These are phyloP conservation scores for Fusarium metavorans DNA, from an alignment of 2,329 filamentous ascomycete species.

Conservation along the genomic window DNA sequence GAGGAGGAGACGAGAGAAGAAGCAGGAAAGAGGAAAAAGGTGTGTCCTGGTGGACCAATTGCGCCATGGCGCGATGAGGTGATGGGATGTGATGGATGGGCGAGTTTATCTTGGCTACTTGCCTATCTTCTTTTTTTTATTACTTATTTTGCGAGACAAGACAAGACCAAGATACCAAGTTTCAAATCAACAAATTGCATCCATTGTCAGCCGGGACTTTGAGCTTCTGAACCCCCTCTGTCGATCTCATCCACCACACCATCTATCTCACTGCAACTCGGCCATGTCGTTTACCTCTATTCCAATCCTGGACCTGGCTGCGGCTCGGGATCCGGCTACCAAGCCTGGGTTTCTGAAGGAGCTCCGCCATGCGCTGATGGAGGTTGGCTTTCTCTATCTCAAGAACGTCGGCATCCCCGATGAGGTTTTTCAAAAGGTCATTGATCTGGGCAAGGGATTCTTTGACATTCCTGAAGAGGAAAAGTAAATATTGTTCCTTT, in stretches of 20 bases:
- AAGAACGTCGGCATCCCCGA: constrained; percentile 81
- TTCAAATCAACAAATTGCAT: constrained; percentile 31
- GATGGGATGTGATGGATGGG: constrained; percentile 41
- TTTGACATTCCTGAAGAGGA: constrained; percentile 82
- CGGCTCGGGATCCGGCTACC: constrained; percentile 70
- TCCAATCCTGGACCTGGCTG: constrained; percentile 81
- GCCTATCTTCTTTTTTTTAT: not conserved
- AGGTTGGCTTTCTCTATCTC: constrained; percentile 90
- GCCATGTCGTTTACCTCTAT: constrained; percentile 79
- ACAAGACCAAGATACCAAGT: constrained; percentile 36
- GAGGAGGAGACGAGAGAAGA: constrained; percentile 3
- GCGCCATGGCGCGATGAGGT: constrained; percentile 49
- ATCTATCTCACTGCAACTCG: not conserved
- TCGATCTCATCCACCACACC: not conserved
- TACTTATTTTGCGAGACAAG: constrained; percentile 20
- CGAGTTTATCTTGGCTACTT: constrained; percentile 20
- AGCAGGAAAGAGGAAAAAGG: constrained; percentile 25
- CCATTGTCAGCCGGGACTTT: not conserved
- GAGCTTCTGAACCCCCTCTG: not conserved
- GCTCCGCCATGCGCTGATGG: constrained; percentile 80
- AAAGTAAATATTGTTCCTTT: constrained; percentile 65
- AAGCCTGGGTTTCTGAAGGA: constrained; percentile 79
- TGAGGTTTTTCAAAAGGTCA: constrained; percentile 73
- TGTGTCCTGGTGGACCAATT: constrained; percentile 48
- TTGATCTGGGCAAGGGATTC: constrained; percentile 76